These are phyloP conservation scores for Monosporozyma servazzii DNA, from an alignment of 805 yeast genomes.

Conservation along the genomic window DNA sequence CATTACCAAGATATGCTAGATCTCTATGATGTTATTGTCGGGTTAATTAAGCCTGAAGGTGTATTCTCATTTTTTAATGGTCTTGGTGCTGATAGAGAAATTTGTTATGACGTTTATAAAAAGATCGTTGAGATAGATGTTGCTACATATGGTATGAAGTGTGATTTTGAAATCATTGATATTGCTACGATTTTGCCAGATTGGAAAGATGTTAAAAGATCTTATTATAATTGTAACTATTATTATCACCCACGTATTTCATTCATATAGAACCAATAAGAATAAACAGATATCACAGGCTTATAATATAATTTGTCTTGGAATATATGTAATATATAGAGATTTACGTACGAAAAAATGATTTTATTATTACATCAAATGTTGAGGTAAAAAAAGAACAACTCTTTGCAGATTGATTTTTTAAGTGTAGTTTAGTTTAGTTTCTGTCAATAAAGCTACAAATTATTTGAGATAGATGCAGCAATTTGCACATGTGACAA, in stretches of 20 bases:
- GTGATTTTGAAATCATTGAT: slow-evolving; percentile 37
- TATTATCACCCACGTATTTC: slow-evolving; percentile 28
- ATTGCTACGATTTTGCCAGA: slow-evolving; percentile 20
- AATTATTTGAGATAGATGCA: not conserved
- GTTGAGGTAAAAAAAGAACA: no score
- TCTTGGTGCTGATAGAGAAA: slow-evolving; percentile 66
- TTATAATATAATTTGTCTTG: not conserved
- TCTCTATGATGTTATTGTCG: slow-evolving; percentile 72
- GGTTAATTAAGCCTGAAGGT: slow-evolving; percentile 73
- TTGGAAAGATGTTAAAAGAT: slow-evolving; percentile 29
- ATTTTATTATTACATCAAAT: no score
- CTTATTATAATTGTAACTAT: slow-evolving; percentile 27
- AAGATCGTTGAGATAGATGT: slow-evolving; percentile 74
- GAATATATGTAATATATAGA: not conserved
- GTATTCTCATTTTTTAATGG: slow-evolving; percentile 90
- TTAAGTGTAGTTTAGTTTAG: not conserved
- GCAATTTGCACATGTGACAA: not conserved
- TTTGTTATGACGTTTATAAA: slow-evolving; percentile 76
- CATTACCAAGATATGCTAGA: slow-evolving; percentile 85
- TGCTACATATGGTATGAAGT: slow-evolving; percentile 63
- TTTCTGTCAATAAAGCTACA: not conserved
- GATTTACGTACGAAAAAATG: not conserved
- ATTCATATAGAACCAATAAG: slow-evolving; percentile 7
- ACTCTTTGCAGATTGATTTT: not conserved
- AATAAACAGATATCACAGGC: no score